Conservation (phyloP, 345 rosid species). For the Durio zibethinus region DNA sequence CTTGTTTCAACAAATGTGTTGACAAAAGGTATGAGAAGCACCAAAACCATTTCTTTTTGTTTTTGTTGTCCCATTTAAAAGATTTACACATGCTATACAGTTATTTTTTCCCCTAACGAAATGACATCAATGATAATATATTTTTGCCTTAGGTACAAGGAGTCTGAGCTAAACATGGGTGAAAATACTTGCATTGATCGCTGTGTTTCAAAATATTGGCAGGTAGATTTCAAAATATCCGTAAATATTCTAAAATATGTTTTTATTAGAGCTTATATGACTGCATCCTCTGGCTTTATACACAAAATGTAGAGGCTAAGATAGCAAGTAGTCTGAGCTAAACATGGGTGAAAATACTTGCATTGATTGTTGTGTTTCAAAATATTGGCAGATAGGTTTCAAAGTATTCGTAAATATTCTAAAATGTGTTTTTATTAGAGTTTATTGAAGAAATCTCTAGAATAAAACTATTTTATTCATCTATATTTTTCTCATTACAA, state of each 20-base stretch:
- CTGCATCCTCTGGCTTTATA: neutral
- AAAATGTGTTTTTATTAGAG: neutral
- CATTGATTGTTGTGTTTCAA: conserved; percentile 96
- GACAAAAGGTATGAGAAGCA: conserved; percentile 62
- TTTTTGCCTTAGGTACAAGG: conserved; percentile 70
- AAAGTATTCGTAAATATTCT: neutral
- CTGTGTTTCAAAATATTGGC: conserved; percentile 93
- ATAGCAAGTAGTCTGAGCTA: conserved; percentile 87
- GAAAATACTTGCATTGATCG: conserved; percentile 99
- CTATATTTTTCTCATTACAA: too few relatives aligned
- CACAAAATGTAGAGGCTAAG: too few relatives aligned
- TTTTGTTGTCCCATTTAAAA: neutral
- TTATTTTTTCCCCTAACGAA: neutral
- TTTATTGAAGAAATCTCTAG: too few relatives aligned
- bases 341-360: conserved; percentile 99
- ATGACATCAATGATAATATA: neutral
- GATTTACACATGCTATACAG: neutral
- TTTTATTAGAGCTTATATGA: neutral
- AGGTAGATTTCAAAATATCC: conserved; percentile 37
- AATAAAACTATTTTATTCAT: too few relatives aligned
- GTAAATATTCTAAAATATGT: neutral
- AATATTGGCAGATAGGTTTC: conserved; percentile 75
- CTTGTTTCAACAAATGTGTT: conserved; percentile 88
- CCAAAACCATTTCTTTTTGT: neutral
- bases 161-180: conserved; percentile 93